Conservation (phyloP, 2,329 filamentous ascomycete genomes). For the Fusarium penzigii region DNA sequence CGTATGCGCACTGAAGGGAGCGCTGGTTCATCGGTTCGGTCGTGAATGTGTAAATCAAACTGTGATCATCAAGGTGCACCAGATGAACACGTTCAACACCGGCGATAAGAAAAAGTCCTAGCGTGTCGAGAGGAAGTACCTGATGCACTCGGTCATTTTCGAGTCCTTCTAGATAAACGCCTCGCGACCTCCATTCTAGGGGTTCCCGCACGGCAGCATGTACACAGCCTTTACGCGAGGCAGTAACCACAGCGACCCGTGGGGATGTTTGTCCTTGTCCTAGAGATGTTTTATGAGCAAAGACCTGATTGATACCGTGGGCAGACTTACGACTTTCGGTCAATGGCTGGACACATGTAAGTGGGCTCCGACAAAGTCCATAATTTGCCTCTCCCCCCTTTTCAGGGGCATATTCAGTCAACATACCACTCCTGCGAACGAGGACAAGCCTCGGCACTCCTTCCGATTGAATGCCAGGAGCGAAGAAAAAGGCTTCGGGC, state of each 20-base stretch:
- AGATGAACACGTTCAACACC: conserved; percentile 61
- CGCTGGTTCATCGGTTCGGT: conserved; percentile 60
- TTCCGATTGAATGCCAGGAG: conserved; percentile 37
- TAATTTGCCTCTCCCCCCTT: conserved; percentile 42
- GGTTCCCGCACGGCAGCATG: conserved; percentile 46
- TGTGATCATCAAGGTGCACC: conserved; percentile 43
- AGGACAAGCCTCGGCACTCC: conserved; percentile 55
- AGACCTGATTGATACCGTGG: neutral
- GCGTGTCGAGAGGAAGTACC: conserved; percentile 57
- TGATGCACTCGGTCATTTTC: conserved; percentile 53
- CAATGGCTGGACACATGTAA: conserved; percentile 52
- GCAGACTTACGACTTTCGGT: conserved; percentile 44
- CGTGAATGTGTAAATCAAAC: conserved; percentile 61
- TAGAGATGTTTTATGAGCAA: neutral
- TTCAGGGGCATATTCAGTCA: conserved; percentile 59
- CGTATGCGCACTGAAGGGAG: conserved; percentile 62
- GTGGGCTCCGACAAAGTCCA: conserved; percentile 52
- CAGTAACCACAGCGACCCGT: conserved; percentile 40
- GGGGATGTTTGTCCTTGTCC: conserved; percentile 12
- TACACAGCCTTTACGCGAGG: conserved; percentile 52
- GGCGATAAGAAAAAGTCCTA: conserved; percentile 63
- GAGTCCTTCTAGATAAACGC: conserved; percentile 42
- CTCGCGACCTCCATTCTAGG: conserved; percentile 51
- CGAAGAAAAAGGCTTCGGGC: conserved; percentile 66
- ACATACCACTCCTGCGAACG: conserved; percentile 63